Conservation (phyloP, 176 grass and related monocot species). For the Ampelocalamus luodianensis region DNA sequence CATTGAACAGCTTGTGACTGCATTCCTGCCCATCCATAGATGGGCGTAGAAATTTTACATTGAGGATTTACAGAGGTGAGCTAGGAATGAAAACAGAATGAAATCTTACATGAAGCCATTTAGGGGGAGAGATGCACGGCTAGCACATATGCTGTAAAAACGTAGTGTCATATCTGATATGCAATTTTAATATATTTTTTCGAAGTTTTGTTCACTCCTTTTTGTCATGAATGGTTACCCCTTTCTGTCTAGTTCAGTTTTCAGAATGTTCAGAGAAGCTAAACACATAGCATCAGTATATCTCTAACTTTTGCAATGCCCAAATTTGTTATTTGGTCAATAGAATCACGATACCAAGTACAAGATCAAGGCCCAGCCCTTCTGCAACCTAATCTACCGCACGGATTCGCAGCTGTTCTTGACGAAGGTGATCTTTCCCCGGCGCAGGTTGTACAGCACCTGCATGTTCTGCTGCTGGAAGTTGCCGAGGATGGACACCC, state of each 20-base stretch:
- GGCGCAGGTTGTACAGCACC: too few relatives aligned
- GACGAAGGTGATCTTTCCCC: too few relatives aligned
- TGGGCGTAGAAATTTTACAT: not conserved
- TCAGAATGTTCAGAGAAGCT: slow-evolving; percentile 18
- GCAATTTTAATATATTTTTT: not conserved
- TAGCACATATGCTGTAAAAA: not conserved
- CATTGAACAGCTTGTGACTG: too few relatives aligned
- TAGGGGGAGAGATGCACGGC: not conserved
- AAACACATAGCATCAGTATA: not conserved
- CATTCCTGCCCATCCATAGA: too few relatives aligned
- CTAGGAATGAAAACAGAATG: not conserved
- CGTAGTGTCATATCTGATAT: not conserved
- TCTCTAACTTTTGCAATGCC: slow-evolving; percentile 13
- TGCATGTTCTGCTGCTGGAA: too few relatives aligned
- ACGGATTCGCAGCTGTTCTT: slow-evolving; percentile 29
- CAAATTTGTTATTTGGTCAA: not conserved
- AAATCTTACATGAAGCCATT: not conserved
- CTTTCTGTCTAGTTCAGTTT: not conserved
- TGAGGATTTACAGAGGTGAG: not conserved
- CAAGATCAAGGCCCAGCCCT: not conserved
- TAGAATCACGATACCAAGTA: not conserved
- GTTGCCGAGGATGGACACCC: too few relatives aligned
- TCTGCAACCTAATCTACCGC: not conserved
- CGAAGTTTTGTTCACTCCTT: not conserved
- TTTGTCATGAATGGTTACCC: not conserved